Percentiles rank a stretch among this genome's conserved stretches.
Conservation (phyloP, 768 basidiomycete species). For the Sarcodon sp. region DNA sequence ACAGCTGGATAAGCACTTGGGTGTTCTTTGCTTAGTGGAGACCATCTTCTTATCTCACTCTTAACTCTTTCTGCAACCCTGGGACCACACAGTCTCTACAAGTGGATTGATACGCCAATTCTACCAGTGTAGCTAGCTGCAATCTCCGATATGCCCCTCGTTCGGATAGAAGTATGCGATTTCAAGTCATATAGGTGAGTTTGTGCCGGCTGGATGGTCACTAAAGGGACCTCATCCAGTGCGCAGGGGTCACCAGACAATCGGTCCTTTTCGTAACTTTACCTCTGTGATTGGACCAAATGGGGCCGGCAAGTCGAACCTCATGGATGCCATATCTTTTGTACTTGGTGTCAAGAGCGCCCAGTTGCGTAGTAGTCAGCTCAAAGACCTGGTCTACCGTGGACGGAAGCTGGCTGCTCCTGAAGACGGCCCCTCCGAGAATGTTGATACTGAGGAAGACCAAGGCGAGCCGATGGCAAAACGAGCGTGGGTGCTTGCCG, state of each 20-base stretch:
- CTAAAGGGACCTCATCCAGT: background rate
- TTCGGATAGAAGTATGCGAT: constrained; percentile 84
- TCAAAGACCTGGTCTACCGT: constrained; percentile 94
- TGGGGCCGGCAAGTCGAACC: constrained; percentile 97
- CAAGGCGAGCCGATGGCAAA: constrained; percentile 76
- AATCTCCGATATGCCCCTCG: constrained; percentile 47
- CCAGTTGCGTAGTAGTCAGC: constrained; percentile 83
- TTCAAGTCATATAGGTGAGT: constrained; percentile 88
- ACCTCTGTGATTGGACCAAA: constrained; percentile 97
- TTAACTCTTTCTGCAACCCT: background rate
- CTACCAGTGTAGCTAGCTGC: background rate
- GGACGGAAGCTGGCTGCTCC: constrained; percentile 58
- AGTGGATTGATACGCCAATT: background rate
- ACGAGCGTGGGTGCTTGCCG: constrained; percentile 93
- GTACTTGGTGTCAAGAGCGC: constrained; percentile 94
- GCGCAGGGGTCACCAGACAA: constrained; percentile 63
- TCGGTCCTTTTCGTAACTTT: constrained; percentile 88
- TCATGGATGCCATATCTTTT: constrained; percentile 99
- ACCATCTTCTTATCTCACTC: too few species aligned
- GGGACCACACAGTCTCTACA: background rate
- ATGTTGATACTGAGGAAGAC: constrained; percentile 37
- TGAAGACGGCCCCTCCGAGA: constrained; percentile 26
- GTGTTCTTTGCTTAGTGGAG: too few species aligned
- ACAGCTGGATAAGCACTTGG: too few species aligned
- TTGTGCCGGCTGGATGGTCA: background rate